Evolutionary conservation across 2,329 filamentous ascomycete species (phyloP).

Genomic region (Sclerotiophoma versabilis): DNA sequence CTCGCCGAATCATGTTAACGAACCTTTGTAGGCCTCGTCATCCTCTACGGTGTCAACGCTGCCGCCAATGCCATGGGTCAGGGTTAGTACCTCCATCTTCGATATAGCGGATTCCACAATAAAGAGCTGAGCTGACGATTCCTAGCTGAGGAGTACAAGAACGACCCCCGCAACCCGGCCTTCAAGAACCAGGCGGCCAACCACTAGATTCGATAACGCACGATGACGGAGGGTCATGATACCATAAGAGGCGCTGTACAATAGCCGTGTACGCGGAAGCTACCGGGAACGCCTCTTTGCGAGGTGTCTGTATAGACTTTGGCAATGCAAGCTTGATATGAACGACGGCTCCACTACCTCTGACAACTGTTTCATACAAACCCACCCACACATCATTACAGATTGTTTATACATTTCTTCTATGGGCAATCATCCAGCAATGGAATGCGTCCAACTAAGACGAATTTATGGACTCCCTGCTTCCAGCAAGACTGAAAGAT

Average conservation of each 20-base stretch:
- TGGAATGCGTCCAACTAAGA: too few relatives aligned
- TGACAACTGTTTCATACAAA: too few relatives aligned
- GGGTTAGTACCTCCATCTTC: conserved; percentile 64
- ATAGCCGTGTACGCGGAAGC: conserved; percentile 39
- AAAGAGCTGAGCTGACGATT: conserved; percentile 26
- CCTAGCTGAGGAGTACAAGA: conserved; percentile 91
- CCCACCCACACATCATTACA: too few relatives aligned
- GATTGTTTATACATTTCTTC: too few relatives aligned
- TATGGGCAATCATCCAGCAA: too few relatives aligned
- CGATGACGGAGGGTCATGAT: conserved; percentile 24
- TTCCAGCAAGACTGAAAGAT: too few relatives aligned
- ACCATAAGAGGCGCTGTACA: conserved; percentile 44
- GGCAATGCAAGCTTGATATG: conserved; percentile 27
- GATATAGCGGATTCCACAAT: neutral
- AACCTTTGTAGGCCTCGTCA: conserved; percentile 70
- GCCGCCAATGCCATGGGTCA: conserved; percentile 77
- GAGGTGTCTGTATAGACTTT: conserved; percentile 46
- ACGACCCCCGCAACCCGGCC: conserved; percentile 87
- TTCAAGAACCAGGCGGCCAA: conserved; percentile 42
- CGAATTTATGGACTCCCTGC: too few relatives aligned
- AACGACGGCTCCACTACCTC: neutral
- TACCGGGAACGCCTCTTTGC: conserved; percentile 19
- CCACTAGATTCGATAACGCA: conserved; percentile 36
- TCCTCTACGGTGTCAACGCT: conserved; percentile 91
- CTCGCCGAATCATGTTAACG: conserved; percentile 26